Percentiles rank a stretch among this genome's conserved stretches.
Evolutionary conservation across 2,329 filamentous ascomycete species (phyloP).

Genomic region (Sclerotinia subarctica): DNA sequence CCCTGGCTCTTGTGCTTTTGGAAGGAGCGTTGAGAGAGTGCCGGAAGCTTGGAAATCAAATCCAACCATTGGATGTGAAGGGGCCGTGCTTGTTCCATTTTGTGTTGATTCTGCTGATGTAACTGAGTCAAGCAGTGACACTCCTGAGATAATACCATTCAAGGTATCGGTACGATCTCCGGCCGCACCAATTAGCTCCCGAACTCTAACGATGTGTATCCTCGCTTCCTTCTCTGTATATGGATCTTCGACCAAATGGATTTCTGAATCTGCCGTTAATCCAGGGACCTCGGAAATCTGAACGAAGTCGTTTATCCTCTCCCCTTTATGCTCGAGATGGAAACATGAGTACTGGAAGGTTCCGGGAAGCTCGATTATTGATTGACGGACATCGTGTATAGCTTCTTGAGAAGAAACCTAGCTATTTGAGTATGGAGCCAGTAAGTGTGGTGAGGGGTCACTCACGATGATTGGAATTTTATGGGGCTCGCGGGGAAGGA

Average conservation of each 20-base stretch:
- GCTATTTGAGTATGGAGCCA: slow-evolving; percentile 31
- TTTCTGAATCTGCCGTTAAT: slow-evolving; percentile 71
- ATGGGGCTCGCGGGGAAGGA: slow-evolving; percentile 74
- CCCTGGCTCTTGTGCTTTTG: slow-evolving; percentile 60
- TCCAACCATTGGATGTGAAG: slow-evolving; percentile 58
- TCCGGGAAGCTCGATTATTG: slow-evolving; percentile 86
- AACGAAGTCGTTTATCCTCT: slow-evolving; percentile 92
- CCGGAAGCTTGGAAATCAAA: slow-evolving; percentile 75
- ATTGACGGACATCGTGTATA: slow-evolving; percentile 94
- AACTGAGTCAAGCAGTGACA: slow-evolving; percentile 83
- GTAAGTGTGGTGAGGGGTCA: slow-evolving; percentile 26
- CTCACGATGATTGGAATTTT: slow-evolving; percentile 83
- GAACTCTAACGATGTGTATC: slow-evolving; percentile 85
- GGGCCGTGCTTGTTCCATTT: slow-evolving; percentile 39
- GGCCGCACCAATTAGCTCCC: slow-evolving; percentile 89
- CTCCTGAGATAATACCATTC: slow-evolving; percentile 79
- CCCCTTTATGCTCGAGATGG: slow-evolving; percentile 86
- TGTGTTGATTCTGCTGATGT: slow-evolving; percentile 39
- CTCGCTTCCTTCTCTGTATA: slow-evolving; percentile 98
- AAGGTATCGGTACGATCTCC: slow-evolving; percentile 84
- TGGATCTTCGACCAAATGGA: slow-evolving; percentile 84
- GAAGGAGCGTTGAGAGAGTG: slow-evolving; percentile 68
- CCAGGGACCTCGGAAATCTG: slow-evolving; percentile 85
- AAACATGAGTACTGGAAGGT: slow-evolving; percentile 99
- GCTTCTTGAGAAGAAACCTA: slow-evolving; percentile 92